Percentiles rank a stretch among this genome's conserved stretches.
phyloP scores from a whole-genome alignment of 2,329 filamentous ascomycete species.

The Rhynchosporium secalis region DNA sequence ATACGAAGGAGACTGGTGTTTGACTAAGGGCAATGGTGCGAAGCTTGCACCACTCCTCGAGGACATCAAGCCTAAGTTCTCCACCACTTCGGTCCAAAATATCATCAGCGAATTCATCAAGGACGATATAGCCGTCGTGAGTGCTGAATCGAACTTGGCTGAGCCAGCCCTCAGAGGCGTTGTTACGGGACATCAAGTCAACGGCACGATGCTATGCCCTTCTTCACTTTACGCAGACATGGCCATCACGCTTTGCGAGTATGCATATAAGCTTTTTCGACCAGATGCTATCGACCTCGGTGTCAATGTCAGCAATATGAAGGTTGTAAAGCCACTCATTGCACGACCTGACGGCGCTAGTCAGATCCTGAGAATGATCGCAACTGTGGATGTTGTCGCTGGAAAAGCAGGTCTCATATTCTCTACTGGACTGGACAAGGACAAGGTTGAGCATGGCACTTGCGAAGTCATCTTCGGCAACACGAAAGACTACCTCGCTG shows the following conservation, averaged over 20 bases:
- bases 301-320: conserved; percentile 65
- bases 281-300: conserved; percentile 57
- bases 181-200: conserved; percentile 59
- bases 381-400: conserved; percentile 57
- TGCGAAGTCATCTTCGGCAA: conserved; percentile 64
- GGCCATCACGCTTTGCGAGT: conserved; percentile 64
- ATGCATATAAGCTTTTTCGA: conserved; percentile 63
- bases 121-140: conserved; percentile 51
- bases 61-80: conserved; percentile 47
- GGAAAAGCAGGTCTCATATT: conserved; percentile 58
- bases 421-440: conserved; percentile 58
- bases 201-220: conserved; percentile 58
- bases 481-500: conserved; percentile 58
- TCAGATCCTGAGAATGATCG: conserved; percentile 62
- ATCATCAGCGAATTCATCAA: conserved; percentile 55
- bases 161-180: conserved; percentile 54
- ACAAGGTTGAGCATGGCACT: conserved; percentile 60
- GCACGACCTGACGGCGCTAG: conserved; percentile 45
- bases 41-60: conserved; percentile 16
- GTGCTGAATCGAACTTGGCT: conserved; percentile 56
- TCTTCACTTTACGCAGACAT: conserved; percentile 59
- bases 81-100: conserved; percentile 57
- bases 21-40: conserved; percentile 56
- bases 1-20: conserved; percentile 66
- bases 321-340: conserved; percentile 70